Evolutionary conservation across 192 early-diverging fungal genomes (phyloP).

Genomic region (Kappamyces sp.): DNA sequence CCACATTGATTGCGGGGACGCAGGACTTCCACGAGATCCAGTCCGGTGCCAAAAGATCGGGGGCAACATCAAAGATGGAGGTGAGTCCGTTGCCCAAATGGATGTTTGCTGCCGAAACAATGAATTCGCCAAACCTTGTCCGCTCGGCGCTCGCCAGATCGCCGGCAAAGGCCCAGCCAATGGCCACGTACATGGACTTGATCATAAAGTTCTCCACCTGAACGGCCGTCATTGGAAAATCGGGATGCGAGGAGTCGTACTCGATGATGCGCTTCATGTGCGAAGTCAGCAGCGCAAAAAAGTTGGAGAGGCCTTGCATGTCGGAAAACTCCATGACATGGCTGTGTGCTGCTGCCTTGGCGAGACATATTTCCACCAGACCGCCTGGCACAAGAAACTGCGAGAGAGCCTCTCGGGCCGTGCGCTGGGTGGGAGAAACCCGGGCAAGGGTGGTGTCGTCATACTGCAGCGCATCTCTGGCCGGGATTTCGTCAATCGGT

Average conservation of each 20-base stretch:
- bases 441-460: constrained; percentile 8
- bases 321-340: constrained; percentile 99
- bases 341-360: constrained; percentile 62
- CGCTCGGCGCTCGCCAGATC: constrained; percentile 73
- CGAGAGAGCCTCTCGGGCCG: neutral
- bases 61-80: constrained; percentile 84
- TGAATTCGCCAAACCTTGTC: constrained; percentile 70
- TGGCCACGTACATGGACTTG: constrained; percentile 72
- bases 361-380: constrained; percentile 67
- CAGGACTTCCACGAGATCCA: constrained; percentile 87
- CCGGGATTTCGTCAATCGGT: constrained; percentile 20
- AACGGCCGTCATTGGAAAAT: constrained; percentile 86
- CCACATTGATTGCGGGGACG: constrained; percentile 93
- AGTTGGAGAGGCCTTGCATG: constrained; percentile 72
- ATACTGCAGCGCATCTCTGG: constrained; percentile 28
- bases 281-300: constrained; percentile 90
- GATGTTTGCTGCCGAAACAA: constrained; percentile 65
- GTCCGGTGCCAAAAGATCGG: constrained; percentile 67
- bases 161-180: constrained; percentile 96
- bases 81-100: constrained; percentile 58
- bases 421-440: constrained; percentile 12
- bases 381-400: constrained; percentile 64
- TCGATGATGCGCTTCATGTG: constrained; percentile 75
- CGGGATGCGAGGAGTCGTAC: constrained; percentile 86
- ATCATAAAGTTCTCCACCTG: constrained; percentile 72